Evolutionary conservation across 306 rosid species (phyloP), one percentile per base, ranked within the genome.

Genomic region (Neltuma alba): DNA sequence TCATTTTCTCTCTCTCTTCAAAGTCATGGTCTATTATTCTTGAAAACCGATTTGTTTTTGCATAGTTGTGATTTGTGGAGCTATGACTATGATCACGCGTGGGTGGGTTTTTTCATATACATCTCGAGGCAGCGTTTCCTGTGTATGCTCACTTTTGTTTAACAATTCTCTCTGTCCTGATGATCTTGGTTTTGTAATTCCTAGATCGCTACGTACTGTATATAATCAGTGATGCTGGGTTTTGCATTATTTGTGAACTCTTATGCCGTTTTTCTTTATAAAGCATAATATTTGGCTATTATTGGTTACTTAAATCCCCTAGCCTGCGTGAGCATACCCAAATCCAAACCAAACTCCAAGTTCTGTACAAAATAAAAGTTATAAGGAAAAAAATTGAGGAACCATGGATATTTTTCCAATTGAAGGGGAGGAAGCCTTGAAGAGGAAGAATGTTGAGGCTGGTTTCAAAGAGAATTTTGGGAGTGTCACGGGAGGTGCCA

Each of bases 401-500:
- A 27, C 34, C 20, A 21, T 20, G 67, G 14, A 48, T 12, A 21
- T 34, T 67, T n/a, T 27, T 15, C 68, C 1, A 40, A 64, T 20
- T 9, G 2, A 20, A 54, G 33, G 63, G 34, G 30, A 48, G 58
- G 27, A 54, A 54, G 44, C 16, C n/a, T 33, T 33, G 34, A 33
- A 33, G 34, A 1, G 34, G 34, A 33, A 3, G 34, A 33, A 33
- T 67, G n/a, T n/a, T n/a, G n/a, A n/a, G n/a, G n/a, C n/a, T n/a
- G n/a, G n/a, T n/a, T n/a, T n/a, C n/a, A n/a, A n/a, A n/a, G n/a
- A n/a, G n/a, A n/a, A n/a, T n/a, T n/a, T n/a, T 86, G 63, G 88
- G 81, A 80, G 52, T 85, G 60, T 81, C 86, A 14, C 38, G 41
- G 42, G 80, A 72, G 31, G 44, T 41, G 9, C 72, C 76, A 38